Evolutionary conservation across 805 yeast genomes (phyloP).

Genomic region (Suhomyces sp.): DNA sequence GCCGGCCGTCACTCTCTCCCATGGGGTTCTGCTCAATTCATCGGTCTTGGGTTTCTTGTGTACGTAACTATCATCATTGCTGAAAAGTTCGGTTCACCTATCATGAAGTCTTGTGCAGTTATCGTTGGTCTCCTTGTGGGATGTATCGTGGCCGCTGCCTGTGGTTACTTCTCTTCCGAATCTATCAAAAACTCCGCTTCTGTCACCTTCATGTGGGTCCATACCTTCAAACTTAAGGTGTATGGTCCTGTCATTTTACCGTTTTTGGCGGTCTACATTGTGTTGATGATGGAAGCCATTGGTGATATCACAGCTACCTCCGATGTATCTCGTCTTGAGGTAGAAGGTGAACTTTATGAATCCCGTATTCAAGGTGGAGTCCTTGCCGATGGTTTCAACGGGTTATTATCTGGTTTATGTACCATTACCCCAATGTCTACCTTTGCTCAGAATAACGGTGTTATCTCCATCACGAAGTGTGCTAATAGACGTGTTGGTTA

Average conservation of each 20-base stretch:
- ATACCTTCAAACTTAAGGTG: conserved; percentile 71
- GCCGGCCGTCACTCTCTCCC: conserved; percentile 43
- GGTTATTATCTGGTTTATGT: conserved; percentile 71
- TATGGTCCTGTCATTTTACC: conserved; percentile 89
- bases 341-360: conserved; percentile 79
- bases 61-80: conserved; percentile 68
- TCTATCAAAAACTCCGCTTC: conserved; percentile 71
- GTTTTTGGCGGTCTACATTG: conserved; percentile 77
- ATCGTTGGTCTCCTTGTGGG: conserved; percentile 82
- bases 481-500: conserved; percentile 81
- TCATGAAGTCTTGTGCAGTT: conserved; percentile 92
- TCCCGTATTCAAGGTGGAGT: conserved; percentile 92
- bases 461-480: conserved; percentile 86
- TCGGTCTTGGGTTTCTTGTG: conserved; percentile 87
- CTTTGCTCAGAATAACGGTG: conserved; percentile 95
- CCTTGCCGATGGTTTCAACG: conserved; percentile 83
- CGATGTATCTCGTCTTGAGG: conserved; percentile 83
- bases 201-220: conserved; percentile 84
- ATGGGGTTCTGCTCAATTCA: conserved; percentile 85
- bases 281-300: conserved; percentile 87
- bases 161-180: conserved; percentile 68
- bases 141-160: conserved; percentile 89
- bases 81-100: conserved; percentile 90
- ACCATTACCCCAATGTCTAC: conserved; percentile 89
- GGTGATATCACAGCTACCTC: conserved; percentile 95